Base-by-base conservation (phyloP, 192 early-diverging fungal genomes). In the Backusella liffmaniae region DNA sequence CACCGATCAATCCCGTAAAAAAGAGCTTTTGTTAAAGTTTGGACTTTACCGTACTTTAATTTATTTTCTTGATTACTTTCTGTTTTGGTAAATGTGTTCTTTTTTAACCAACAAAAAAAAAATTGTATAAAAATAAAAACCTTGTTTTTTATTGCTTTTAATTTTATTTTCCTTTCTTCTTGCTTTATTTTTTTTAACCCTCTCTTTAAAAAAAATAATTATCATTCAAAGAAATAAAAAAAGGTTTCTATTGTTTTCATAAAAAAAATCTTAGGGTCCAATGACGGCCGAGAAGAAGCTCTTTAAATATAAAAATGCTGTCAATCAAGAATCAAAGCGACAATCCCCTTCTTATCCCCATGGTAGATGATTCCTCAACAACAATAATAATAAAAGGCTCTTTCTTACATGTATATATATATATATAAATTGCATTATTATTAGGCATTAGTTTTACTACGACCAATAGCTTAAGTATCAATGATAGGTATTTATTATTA, bases 401-500 rank as follows among this genome's bases (percentile, higher is more conserved):
- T 7, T 44, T 71, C 16, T 35, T 36, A 44, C 42, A 39, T 70
- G 23, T 49, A 32, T 70, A 5, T 70, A 8, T 44, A 8, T 44
- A 23, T 21, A 44, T 30, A 21, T 49, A 9, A 26, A 13, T 49
- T 46, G 4, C 46, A 12, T 26, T 23, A 9, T 44, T 26, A 46
- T n/a, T 46, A 44, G 70, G 16, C 26, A 46, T 72, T 72, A 21
- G n/a, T 72, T 72, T 46, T 72, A 39, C 36, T 51, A 39, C 42
- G 0, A 72, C 26, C 23, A 46, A 44, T 72, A 39, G 21, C 42
- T 44, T 46, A 18, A 46, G 7, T 39, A 72, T 46, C 26, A 51
- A 72, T 30, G 70, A 44, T 72, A 49, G 41, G 44, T 46, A 72
- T 6, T 15, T 70, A 16, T 70, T 39, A 26, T 30, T 10, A 23